These are phyloP conservation scores for Sparassis latifolia DNA, from an alignment of 1,284 basidiomycete species.

Conservation along the genomic window DNA sequence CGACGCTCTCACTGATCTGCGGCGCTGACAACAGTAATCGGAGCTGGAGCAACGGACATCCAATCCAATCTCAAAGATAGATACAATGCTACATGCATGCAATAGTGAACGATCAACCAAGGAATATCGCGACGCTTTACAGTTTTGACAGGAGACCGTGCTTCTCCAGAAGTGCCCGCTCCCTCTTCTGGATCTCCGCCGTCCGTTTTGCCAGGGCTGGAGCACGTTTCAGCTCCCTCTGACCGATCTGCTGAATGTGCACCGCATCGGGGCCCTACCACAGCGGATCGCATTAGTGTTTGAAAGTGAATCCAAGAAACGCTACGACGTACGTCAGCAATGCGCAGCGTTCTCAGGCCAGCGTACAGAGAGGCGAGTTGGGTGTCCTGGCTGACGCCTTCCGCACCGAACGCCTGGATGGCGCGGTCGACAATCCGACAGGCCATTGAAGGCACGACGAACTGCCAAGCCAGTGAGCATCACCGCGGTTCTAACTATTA, in stretches of 20 bases:
- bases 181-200: constrained; percentile 51
- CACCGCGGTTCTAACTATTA: background rate
- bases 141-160: constrained; percentile 44
- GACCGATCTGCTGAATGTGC: constrained; percentile 92
- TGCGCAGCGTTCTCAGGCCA: constrained; percentile 78
- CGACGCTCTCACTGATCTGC: too few species aligned
- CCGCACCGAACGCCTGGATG: constrained; percentile 93
- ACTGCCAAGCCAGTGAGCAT: constrained; percentile 38
- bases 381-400: constrained; percentile 90
- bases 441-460: constrained; percentile 88
- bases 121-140: too few species aligned
- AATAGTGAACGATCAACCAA: too few species aligned
- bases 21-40: too few species aligned
- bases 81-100: too few species aligned
- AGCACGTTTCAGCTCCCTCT: constrained; percentile 74
- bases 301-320: background rate
- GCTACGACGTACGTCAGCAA: constrained; percentile 73
- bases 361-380: constrained; percentile 78
- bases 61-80: too few species aligned
- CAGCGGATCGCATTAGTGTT: background rate
- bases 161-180: constrained; percentile 50
- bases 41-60: too few species aligned
- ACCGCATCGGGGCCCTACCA: constrained; percentile 83
- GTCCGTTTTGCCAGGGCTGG: constrained; percentile 46
- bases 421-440: constrained; percentile 86